Conservation (phyloP, 2,329 filamentous ascomycete species). For the Pseudonectria buxi region DNA sequence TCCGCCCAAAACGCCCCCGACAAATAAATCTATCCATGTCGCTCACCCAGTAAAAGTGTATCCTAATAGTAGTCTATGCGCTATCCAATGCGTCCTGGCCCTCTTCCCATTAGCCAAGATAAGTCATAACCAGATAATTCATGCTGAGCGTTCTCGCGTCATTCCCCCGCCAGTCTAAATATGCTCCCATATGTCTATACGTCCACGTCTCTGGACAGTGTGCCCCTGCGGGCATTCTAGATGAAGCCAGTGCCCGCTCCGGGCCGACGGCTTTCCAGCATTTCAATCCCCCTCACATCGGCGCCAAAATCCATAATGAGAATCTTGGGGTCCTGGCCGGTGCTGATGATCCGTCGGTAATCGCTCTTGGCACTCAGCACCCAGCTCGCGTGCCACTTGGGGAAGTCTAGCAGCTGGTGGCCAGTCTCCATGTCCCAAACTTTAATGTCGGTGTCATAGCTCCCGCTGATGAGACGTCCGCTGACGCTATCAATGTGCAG, state of each 20-base stretch:
- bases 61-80: no score
- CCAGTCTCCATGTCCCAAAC: conserved; percentile 85
- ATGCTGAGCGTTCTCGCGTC: no score
- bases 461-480: conserved; percentile 80
- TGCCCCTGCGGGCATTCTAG: conserved; percentile 8
- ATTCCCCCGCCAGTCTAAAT: no score
- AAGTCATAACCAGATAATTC: no score
- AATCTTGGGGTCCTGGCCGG: conserved; percentile 88
- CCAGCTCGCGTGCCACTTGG: conserved; percentile 96
- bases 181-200: not conserved
- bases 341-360: conserved; percentile 88
- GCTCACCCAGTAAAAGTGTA: no score
- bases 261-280: conserved; percentile 42
- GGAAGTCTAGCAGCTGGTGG: conserved; percentile 71
- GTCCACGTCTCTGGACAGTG: not conserved
- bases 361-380: conserved; percentile 94
- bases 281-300: conserved; percentile 50
- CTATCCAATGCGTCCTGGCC: no score
- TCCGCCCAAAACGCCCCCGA: no score
- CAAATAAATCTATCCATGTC: no score
- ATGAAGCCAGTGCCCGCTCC: conserved; percentile 19
- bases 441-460: conserved; percentile 93
- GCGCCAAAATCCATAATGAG: conserved; percentile 88
- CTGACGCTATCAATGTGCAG: conserved; percentile 85
- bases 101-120: no score